A percentile compares a stretch with the other conserved stretches of the same genome.
phyloP scores from a whole-genome alignment of 257 asterid species.

The Agastache rugosa region DNA sequence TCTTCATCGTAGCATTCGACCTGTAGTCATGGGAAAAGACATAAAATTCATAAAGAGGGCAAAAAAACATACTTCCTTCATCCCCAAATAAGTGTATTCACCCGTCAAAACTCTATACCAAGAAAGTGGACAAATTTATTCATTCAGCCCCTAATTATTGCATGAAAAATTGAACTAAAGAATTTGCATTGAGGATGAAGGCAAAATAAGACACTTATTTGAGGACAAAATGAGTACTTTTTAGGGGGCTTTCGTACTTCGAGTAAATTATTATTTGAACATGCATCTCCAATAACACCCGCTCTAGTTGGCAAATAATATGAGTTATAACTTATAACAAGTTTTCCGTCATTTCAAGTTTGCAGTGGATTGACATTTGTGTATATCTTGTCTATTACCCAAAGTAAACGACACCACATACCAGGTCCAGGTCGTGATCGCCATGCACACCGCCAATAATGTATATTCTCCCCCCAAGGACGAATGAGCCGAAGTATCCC shows the following conservation, averaged over 20 bases:
- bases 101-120: too few relatives aligned
- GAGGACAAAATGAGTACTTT: too few relatives aligned
- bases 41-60: background rate
- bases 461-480: constrained; percentile 49
- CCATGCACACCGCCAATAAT: constrained; percentile 57
- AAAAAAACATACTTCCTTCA: background rate
- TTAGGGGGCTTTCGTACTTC: too few relatives aligned
- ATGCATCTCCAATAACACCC: too few relatives aligned
- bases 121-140: too few relatives aligned
- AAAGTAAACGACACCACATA: constrained; percentile 37
- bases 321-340: background rate
- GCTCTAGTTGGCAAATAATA: background rate
- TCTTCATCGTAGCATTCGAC: constrained; percentile 55
- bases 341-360: background rate
- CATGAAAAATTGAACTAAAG: too few relatives aligned
- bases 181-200: too few relatives aligned
- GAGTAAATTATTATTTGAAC: too few relatives aligned
- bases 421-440: constrained; percentile 44
- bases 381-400: background rate
- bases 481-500: constrained; percentile 61
- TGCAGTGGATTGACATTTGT: background rate
- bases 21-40: constrained; percentile 33
- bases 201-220: too few relatives aligned
- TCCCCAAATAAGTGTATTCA: background rate
- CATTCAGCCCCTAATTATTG: background rate